Base-by-base conservation (phyloP, 179 eudicot species). In the Silene vulgaris region DNA sequence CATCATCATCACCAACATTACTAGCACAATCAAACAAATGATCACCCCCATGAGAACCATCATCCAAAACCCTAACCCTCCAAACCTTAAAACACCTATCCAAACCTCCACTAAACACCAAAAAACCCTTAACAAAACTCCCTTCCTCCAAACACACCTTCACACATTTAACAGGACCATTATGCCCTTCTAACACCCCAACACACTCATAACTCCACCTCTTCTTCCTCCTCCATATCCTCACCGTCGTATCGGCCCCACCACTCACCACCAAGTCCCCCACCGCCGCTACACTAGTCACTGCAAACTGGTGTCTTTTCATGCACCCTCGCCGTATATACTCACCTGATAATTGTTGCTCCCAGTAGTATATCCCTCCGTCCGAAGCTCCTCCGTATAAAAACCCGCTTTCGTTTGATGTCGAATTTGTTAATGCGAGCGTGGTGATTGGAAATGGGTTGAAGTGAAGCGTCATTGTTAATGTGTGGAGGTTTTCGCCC, bases 81-180 rank as follows among this genome's bases (percentile, higher is more conserved):
- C 66, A 73, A 81, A 40, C 87, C 88, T 29, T 71, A 28, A 71
- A 52, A 28, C 85, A 83, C 23, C 80, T 83, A 69, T 89, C 96
- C 75, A 84, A 78, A 21, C 88, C 85, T 2, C 86, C 85, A 76
- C 89, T 89, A 71, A 84, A 87, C 8, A 90, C 82, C 35, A 85
- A 54, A 12, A 88, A 74, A 43, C 84, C 84, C 50, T 48, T 71
- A 0, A 29, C 21, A 30, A 20, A 32, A 77, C 75, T 77, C 0
- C 80, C 86, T 5, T 75, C 76, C 35, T 86, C 91, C 59, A 88
- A 30, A 23, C 78, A 74, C 50, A 87, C 87, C 30, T 81, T 84
- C 26, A 90, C 30, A 69, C 87, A 83, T 76, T 61, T 88, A n/a
- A 89, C 88, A 3, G 91, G 93, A 52, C 91, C 89, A 29, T 74